phyloP scores from a whole-genome alignment of 2,329 filamentous ascomycete genomes.

The Talaromyces verruculosus region DNA sequence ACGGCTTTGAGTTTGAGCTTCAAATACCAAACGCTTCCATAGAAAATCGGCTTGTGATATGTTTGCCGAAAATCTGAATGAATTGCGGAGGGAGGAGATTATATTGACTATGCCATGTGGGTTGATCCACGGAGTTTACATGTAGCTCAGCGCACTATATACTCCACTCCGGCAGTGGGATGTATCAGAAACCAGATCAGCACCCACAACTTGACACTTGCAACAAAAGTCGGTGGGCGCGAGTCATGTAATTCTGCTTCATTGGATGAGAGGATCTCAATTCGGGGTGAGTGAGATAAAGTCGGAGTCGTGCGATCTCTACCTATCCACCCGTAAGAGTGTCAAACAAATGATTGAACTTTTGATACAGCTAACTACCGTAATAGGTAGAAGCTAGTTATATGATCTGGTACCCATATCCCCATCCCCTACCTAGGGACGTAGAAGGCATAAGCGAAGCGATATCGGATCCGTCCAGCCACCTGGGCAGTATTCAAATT shows the following conservation, averaged over 20 bases:
- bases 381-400: neutral
- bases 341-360: neutral
- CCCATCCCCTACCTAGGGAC: too few species aligned
- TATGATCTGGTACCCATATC: neutral
- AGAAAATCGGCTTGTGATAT: neutral
- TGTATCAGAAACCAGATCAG: neutral
- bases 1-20: too few species aligned
- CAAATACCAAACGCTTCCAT: too few species aligned
- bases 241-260: neutral
- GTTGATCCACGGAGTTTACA: neutral
- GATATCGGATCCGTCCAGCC: neutral
- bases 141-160: neutral
- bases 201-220: neutral
- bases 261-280: neutral
- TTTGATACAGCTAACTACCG: too few species aligned
- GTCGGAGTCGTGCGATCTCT: neutral
- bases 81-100: neutral
- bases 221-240: neutral
- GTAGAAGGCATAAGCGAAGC: neutral
- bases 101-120: constrained; percentile 4
- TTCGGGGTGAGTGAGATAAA: neutral
- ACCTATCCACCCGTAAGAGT: neutral
- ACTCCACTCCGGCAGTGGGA: neutral
- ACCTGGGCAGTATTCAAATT: neutral
- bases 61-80: neutral